These are phyloP conservation scores for Leccinum boreale DNA, from an alignment of 768 basidiomycete species.

Conservation along the genomic window DNA sequence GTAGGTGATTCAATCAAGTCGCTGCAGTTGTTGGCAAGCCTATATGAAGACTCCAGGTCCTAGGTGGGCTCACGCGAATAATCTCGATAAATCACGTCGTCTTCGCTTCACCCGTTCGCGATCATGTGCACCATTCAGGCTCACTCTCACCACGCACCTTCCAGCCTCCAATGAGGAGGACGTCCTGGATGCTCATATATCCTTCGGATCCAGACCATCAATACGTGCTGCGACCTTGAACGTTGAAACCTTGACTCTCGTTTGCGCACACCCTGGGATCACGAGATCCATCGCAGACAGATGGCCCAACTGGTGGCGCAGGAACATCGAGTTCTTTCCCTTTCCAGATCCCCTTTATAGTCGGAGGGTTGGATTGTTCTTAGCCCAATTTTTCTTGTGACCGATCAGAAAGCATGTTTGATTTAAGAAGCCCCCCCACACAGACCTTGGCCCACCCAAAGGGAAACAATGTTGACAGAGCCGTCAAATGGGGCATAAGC, in stretches of 20 bases:
- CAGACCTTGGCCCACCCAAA: not conserved
- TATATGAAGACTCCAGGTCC: not conserved
- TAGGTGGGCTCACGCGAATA: not conserved
- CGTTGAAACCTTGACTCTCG: not conserved
- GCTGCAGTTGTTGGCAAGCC: not conserved
- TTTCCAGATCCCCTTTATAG: not conserved
- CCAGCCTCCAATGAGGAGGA: not conserved
- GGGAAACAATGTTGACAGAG: not conserved
- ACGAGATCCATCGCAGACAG: not conserved
- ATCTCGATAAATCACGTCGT: not conserved
- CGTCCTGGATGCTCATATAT: not conserved
- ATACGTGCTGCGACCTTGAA: not conserved
- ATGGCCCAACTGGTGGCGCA: not conserved
- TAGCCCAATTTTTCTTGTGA: not conserved
- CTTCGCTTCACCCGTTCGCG: not conserved
- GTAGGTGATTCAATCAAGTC: not conserved
- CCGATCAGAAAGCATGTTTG: not conserved
- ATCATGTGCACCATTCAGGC: not conserved
- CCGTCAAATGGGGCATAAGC: not conserved
- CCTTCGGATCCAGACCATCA: not conserved
- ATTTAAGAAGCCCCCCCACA: not conserved
- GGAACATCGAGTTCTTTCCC: not conserved
- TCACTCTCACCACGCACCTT: not conserved
- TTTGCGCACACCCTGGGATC: not conserved
- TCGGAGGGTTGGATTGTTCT: not conserved